Conservation (phyloP, 106 monocot genomes). For the Dactylorhiza incarnata region DNA sequence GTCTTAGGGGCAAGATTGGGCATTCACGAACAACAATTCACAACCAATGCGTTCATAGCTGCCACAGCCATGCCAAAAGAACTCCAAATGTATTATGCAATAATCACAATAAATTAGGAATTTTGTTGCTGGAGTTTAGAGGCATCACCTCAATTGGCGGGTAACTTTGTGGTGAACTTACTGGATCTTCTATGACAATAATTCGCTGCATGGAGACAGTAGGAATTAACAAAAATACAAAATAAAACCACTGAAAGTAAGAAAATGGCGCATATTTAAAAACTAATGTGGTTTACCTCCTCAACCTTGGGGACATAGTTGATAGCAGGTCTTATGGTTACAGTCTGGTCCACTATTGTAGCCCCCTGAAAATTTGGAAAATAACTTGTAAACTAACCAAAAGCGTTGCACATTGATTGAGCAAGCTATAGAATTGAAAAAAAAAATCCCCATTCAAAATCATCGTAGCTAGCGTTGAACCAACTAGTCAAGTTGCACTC, state of each 20-base stretch:
- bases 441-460: neutral
- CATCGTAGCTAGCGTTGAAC: neutral
- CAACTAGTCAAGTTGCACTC: neutral
- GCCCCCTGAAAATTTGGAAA: constrained; percentile 44
- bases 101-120: neutral
- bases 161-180: constrained; percentile 15
- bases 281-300: constrained; percentile 26
- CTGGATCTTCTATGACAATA: constrained; percentile 15
- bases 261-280: neutral
- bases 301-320: constrained; percentile 49
- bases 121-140: constrained; percentile 17
- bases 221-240: constrained; percentile 4
- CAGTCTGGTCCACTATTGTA: constrained; percentile 85
- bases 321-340: constrained; percentile 49
- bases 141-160: constrained; percentile 53
- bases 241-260: neutral
- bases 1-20: too few species aligned
- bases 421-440: neutral
- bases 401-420: neutral
- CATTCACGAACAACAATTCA: too few species aligned
- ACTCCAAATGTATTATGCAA: neutral
- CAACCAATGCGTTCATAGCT: too few species aligned
- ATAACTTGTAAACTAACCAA: neutral
- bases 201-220: constrained; percentile 41
- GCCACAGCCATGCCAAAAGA: too few species aligned